A percentile compares a stretch with the other conserved stretches of the same genome.
Conservation (phyloP, 2,329 filamentous ascomycete genomes). For the Rutstroemia sp. region DNA sequence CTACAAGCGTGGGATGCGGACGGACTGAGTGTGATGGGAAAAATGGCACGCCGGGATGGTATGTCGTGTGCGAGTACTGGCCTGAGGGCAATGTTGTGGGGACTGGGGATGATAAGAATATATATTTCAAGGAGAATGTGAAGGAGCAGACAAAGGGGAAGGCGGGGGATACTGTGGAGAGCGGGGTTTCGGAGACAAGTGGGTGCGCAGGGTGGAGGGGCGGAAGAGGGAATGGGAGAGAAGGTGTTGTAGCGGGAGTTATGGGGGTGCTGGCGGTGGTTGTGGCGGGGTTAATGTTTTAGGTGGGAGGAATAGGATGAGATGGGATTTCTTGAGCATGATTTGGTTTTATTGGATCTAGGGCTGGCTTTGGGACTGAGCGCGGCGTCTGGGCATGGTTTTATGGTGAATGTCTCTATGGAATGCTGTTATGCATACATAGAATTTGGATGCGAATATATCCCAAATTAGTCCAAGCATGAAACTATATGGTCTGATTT, state of each 20-base stretch:
- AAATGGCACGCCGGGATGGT: constrained; percentile 45
- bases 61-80: constrained; percentile 63
- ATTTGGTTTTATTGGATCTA: neutral
- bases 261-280: neutral
- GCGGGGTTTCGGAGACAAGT: neutral
- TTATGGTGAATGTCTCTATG: no score
- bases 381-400: no score
- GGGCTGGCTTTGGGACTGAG: neutral
- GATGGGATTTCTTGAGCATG: neutral
- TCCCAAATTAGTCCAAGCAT: no score
- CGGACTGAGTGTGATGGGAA: constrained; percentile 34
- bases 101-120: constrained; percentile 37
- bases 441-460: no score
- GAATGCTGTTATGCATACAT: no score
- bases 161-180: constrained; percentile 22
- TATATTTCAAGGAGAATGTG: constrained; percentile 36
- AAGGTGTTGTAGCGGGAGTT: neutral
- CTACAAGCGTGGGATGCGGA: constrained; percentile 51
- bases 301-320: neutral
- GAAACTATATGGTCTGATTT: no score
- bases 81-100: constrained; percentile 54
- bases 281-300: neutral
- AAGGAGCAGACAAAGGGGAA: constrained; percentile 17
- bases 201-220: neutral
- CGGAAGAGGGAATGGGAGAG: neutral